Base-by-base conservation (phyloP, 768 basidiomycete species). In the Pseudohyphozyma bogoriensis region DNA sequence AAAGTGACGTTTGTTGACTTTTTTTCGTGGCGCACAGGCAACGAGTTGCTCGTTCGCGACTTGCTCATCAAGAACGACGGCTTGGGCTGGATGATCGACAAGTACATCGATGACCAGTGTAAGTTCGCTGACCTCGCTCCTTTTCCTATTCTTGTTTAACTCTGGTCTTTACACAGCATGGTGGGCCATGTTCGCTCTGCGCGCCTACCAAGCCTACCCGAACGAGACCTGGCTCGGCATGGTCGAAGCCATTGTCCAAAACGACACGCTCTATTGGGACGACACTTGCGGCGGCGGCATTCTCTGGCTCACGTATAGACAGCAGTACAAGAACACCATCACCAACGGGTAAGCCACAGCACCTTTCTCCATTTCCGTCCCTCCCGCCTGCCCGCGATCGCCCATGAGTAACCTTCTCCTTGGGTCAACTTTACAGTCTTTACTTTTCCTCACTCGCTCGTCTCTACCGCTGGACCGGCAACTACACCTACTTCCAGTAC, bases 51-150 rank as follows among this genome's bases (percentile, higher is more conserved):
- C 40, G 56, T 60, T 55, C 44, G 36, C 40, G 59, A 60, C 33
- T 28, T 60, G 6, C 49, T 60, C 28, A 51, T 54, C 49, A n/a
- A 18, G 24, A 60, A 60, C 50, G 54, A 47, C n/a, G 59, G 22
- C 33, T 32, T 51, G 22, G 49, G 50, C 9, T 60, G 44, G 44
- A 60, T 60, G 49, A 60, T 60, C 28, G 59, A 60, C 54, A 51
- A 60, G 33, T 60, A 60, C 49, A 51, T 60, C 35, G 59, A 60
- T 51, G 59, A 60, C 51, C 59, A 60, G 55, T 55, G 59, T 60
- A n/a, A n/a, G 59, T 22, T 11, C 33, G 16, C n/a, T n/a, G n/a
- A n/a, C n/a, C n/a, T n/a, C n/a, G n/a, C n/a, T 2, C 24, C 24
- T 40, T 26, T 18, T 18, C 37, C 39, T 12, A 18, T 39, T 28